Percentiles rank a stretch among this genome's conserved stretches.
Evolutionary conservation across 805 yeast species (phyloP).

Genomic region (Schwanniomyces polymorphus): DNA sequence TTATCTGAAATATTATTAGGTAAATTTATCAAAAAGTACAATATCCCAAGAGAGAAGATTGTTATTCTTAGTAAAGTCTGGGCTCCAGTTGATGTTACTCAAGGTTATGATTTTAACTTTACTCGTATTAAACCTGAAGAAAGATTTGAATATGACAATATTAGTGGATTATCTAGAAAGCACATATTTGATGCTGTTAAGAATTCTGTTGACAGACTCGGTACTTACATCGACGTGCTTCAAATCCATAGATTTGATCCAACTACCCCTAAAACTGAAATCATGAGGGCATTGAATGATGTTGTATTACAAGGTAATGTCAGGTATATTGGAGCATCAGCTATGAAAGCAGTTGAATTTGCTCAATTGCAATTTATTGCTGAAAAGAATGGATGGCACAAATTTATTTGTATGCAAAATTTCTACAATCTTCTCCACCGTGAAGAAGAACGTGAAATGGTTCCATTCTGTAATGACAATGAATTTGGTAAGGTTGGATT

Average conservation of each 20-base stretch:
- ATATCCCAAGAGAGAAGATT: conserved; percentile 18
- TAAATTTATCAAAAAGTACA: conserved; percentile 18
- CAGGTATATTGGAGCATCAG: conserved; percentile 62
- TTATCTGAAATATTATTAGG: conserved; percentile 17
- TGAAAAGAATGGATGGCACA: conserved; percentile 55
- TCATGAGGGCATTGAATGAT: conserved; percentile 56
- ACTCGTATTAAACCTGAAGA: neutral
- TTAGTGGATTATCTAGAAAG: conserved; percentile 40
- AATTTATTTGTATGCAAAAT: conserved; percentile 61
- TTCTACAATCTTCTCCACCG: conserved; percentile 56
- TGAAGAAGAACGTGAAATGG: conserved; percentile 68
- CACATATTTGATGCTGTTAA: conserved; percentile 47
- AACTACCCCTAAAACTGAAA: conserved; percentile 49
- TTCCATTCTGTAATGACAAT: conserved; percentile 46
- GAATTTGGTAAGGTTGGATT: conserved; percentile 50
- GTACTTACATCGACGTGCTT: conserved; percentile 52
- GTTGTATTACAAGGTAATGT: conserved; percentile 45
- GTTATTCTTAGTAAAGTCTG: conserved; percentile 18
- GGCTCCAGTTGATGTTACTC: conserved; percentile 10
- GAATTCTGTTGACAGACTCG: conserved; percentile 45
- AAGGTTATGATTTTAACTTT: conserved; percentile 2
- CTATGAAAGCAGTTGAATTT: conserved; percentile 58
- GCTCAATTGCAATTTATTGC: conserved; percentile 56
- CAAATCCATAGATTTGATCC: conserved; percentile 59
- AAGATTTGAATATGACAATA: conserved; percentile 22